A percentile compares a stretch with the other conserved stretches of the same genome.
Conservation (phyloP, 257 asterid genomes). For the Datura wrightii region DNA sequence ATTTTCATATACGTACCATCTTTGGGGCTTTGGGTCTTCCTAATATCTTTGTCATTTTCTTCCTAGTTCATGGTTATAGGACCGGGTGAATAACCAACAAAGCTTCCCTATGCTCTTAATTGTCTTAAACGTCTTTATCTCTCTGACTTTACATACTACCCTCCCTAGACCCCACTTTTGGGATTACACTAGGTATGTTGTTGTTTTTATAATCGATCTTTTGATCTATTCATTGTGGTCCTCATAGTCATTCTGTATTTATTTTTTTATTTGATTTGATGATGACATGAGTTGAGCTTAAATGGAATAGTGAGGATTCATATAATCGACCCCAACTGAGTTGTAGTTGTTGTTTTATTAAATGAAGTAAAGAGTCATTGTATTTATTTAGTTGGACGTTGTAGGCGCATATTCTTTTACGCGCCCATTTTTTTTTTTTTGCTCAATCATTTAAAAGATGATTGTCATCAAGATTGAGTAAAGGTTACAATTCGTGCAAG, state of each 20-base stretch:
- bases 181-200: too few species aligned
- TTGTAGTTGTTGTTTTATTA: neutral
- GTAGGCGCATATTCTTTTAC: too few species aligned
- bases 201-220: too few species aligned
- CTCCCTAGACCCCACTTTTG: neutral
- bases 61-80: neutral
- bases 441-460: too few species aligned
- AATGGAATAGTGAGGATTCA: slow-evolving; percentile 1
- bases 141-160: too few species aligned
- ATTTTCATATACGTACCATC: neutral
- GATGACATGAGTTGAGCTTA: neutral
- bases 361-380: too few species aligned
- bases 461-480: too few species aligned
- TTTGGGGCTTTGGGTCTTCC: neutral
- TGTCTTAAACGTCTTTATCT: neutral
- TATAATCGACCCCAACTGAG: neutral
- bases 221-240: too few species aligned
- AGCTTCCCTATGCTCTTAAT: neutral
- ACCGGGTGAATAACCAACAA: neutral
- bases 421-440: too few species aligned
- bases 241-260: too few species aligned
- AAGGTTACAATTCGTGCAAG: too few species aligned
- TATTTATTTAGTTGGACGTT: too few species aligned
- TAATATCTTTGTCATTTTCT: neutral
- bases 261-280: neutral